Base-by-base conservation (phyloP, 306 rosid species). In the Prunus mume region DNA sequence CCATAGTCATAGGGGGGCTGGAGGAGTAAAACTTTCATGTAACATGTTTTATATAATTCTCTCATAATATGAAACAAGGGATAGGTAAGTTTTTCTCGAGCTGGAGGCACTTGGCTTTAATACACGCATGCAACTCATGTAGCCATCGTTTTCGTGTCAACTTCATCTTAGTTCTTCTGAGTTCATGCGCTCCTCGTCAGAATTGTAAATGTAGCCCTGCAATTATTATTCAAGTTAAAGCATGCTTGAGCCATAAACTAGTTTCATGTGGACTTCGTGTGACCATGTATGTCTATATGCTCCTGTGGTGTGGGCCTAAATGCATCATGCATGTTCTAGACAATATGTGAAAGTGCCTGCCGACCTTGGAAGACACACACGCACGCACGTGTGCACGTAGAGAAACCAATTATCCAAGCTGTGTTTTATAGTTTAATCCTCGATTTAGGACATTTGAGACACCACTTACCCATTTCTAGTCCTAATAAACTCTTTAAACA, bases 161-260 rank as follows among this genome's bases (percentile, higher is more conserved):
- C 28, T 20, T 32, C 50, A 70, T 78, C 71, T 0, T 7, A 38
- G 9, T 13, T 30, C 5, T 62, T 8, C 20, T 17, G 38, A 18
- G 67, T 71, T 71, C 82, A 71, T 71, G 82, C 27, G 43, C 46
- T 63, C 60, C 73, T 71, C 77, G 60, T 50, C 55, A 34, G 12
- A 25, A 38, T 5, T 19, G 28, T 71, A 63, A 71, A 52, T 65
- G 54, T n/a, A 18, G 27, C 65, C 46, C 67, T 55, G 5, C 13
- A 41, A 32, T 5, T 6, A 32, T 34, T n/a, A 6, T 38, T 46
- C 43, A 17, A 64, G 14, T 18, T 52, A 9, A 14, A 4, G 22
- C 57, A 11, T 49, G 57, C 49, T 32, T 34, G 15, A 19, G 14
- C 49, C 69, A 18, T 34, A 65, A 32, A 9, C 12, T 1, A 20